Base-by-base conservation (phyloP, 2,329 filamentous ascomycete genomes). In the Ceratocystis destructans region DNA sequence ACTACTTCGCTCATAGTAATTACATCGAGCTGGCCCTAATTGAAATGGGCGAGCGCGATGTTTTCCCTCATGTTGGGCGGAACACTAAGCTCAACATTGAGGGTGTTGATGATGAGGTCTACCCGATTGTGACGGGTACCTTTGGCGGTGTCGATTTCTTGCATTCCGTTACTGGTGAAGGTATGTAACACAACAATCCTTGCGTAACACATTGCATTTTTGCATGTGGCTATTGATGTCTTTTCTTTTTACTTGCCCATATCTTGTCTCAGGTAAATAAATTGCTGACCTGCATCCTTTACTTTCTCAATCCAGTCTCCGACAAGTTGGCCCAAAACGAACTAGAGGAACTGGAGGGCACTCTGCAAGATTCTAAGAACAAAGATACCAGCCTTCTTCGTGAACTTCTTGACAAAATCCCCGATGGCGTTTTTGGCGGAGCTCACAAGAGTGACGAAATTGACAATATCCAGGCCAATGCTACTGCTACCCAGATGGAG, bases 131-230 rank as follows among this genome's bases (percentile, higher is more conserved):
- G 57, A 96, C 92, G 1, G 92, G 93, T 68, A 96, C 92, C 5
- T 96, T 96, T 75, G 92, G 92, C 69, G 92, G 92, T 69, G 92
- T 96, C 15, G 93, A 96, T 73, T 96, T 96, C 77, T 79, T 96
- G 68, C 90, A 96, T 77, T 94, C 89, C 0, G 91, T 96, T 37
- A 89, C 83, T 59, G 83, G 84, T 67, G 84, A 87, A 77, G 78
- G 81, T 82, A 69, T n/a, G 75, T 64, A 53, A 53, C 48, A 53
- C 48, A 53, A 53, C 10, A 53, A n/a, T 53, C n/a, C 25, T 17
- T 31, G 53, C 31, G 28, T 33, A 57, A 33, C 53, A 57, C 53
- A 31, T 8, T 10, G 7, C 20, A 50, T 10, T 12, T n/a, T 5
- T 22, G 48, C 20, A 1, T 15, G 12, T 41, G 37, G 37, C 37